These are phyloP conservation scores for Croton laevigatus DNA, from an alignment of 441 rosid species.

Conservation along the genomic window DNA sequence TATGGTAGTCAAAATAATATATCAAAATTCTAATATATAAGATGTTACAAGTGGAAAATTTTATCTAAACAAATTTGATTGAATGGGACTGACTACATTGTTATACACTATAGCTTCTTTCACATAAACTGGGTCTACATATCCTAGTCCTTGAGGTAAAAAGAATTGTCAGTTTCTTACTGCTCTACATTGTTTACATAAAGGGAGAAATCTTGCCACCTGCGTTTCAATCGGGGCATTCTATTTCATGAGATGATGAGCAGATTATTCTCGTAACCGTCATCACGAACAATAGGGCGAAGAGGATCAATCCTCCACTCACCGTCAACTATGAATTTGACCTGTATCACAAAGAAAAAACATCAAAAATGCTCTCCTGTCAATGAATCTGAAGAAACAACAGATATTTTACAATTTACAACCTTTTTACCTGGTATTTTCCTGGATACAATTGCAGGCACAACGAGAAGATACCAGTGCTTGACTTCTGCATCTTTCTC, in stretches of 20 bases:
- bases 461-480: constrained; percentile 57
- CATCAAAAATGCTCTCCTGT: constrained; percentile 1
- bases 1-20: too few relatives aligned
- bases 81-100: neutral
- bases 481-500: constrained; percentile 85
- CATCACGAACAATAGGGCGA: constrained; percentile 57
- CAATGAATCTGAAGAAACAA: neutral
- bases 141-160: constrained; percentile 9
- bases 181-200: constrained; percentile 24
- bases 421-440: constrained; percentile 63
- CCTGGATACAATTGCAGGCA: constrained; percentile 74
- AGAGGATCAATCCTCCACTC: constrained; percentile 84
- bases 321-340: constrained; percentile 89
- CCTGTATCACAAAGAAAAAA: constrained; percentile 38
- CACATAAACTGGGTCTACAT: neutral
- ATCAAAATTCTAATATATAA: neutral
- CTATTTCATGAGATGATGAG: constrained; percentile 45
- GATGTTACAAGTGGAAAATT: neutral
- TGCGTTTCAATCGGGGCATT: constrained; percentile 11
- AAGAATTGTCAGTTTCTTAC: constrained; percentile 27
- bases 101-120: neutral
- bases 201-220: constrained; percentile 17
- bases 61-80: constrained; percentile 7
- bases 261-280: constrained; percentile 71
- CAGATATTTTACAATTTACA: neutral